Evolutionary conservation across 78 protist species (phyloP).

Genomic region (Planoprotostelium fungivorum): DNA sequence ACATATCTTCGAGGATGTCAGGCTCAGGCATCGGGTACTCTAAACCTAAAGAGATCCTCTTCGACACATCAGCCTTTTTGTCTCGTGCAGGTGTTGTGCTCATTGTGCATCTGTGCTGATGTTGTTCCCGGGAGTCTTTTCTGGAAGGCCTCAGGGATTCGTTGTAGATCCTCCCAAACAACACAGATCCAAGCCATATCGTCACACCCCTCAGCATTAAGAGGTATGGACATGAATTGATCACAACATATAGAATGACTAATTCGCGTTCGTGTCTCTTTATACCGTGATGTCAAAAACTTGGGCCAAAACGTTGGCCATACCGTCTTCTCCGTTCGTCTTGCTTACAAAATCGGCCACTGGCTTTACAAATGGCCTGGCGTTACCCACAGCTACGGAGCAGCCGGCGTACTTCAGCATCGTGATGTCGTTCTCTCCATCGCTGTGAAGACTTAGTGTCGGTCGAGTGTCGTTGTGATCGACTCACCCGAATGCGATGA

Average conservation of each 20-base stretch:
- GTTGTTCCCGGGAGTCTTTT: no score
- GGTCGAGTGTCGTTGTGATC: background rate
- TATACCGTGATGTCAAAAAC: slow-evolving; percentile 1
- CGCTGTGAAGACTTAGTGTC: background rate
- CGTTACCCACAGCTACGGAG: background rate
- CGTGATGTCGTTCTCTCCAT: background rate
- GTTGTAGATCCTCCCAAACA: no score
- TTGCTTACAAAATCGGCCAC: background rate
- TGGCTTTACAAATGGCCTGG: background rate
- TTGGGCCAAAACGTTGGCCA: background rate
- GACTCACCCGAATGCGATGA: background rate
- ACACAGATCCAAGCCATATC: no score
- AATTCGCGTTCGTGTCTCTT: no score
- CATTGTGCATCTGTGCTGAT: no score
- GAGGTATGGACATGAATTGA: no score
- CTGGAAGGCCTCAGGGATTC: no score
- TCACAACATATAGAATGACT: no score
- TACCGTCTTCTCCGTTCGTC: background rate
- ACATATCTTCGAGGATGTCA: background rate
- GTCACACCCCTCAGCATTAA: no score
- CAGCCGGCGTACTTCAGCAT: background rate
- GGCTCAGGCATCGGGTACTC: background rate
- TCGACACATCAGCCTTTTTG: no score
- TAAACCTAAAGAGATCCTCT: no score
- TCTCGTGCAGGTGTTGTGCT: no score